These are phyloP conservation scores for Fusarium sp. DNA, from an alignment of 2,329 filamentous ascomycete species.

Conservation along the genomic window DNA sequence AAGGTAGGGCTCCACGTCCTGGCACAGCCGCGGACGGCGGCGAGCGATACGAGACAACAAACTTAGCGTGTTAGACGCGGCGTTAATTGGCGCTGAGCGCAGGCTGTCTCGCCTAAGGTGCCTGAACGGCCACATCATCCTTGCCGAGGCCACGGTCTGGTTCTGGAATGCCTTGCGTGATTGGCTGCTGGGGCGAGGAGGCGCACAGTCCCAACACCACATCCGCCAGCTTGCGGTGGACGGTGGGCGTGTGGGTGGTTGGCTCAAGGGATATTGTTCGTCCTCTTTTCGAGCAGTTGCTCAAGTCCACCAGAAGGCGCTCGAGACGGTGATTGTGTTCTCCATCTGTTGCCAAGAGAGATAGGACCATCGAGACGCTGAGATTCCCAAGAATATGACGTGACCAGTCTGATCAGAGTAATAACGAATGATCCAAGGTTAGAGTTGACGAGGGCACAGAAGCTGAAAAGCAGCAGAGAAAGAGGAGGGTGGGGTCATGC, in stretches of 20 bases:
- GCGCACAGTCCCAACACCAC: slow-evolving; percentile 40
- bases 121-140: slow-evolving; percentile 29
- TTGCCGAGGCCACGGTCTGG: slow-evolving; percentile 14
- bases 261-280: slow-evolving; percentile 6
- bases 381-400: not conserved
- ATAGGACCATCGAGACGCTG: not conserved
- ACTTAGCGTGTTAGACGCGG: slow-evolving; percentile 50
- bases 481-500: slow-evolving; percentile 4
- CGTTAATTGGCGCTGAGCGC: slow-evolving; percentile 43
- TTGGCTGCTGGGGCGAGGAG: slow-evolving; percentile 39
- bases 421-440: not conserved
- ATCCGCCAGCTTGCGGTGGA: slow-evolving; percentile 39
- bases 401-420: not conserved
- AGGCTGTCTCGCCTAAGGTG: slow-evolving; percentile 42
- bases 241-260: slow-evolving; percentile 28
- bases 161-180: slow-evolving; percentile 11
- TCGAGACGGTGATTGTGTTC: not conserved
- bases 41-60: slow-evolving; percentile 45
- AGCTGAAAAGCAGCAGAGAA: slow-evolving; percentile 13
- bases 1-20: slow-evolving; percentile 24
- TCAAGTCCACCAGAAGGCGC: not conserved
- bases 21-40: slow-evolving; percentile 48
- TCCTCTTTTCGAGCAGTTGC: slow-evolving; percentile 20
- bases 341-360: not conserved
- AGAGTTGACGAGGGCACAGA: not conserved